Conservation (phyloP, 2,329 filamentous ascomycete genomes). For the Beauveria pseudobassiana region DNA sequence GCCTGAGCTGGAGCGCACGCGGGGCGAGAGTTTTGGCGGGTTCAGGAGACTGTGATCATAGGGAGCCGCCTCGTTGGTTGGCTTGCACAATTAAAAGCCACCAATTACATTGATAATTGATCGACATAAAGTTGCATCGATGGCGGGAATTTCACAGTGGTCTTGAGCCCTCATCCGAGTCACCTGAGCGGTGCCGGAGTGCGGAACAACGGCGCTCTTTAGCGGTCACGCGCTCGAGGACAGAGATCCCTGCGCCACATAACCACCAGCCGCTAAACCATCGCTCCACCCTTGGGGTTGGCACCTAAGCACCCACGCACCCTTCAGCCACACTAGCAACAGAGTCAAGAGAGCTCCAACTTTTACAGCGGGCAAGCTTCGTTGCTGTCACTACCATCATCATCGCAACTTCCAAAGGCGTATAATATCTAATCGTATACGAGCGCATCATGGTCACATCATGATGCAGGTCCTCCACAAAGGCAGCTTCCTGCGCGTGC, state of each 20-base stretch:
- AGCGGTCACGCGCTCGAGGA: conserved; percentile 6
- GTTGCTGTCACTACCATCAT: background rate
- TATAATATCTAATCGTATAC: background rate
- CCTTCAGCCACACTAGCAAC: background rate
- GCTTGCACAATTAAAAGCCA: background rate
- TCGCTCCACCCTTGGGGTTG: no score
- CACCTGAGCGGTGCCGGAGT: conserved; percentile 8
- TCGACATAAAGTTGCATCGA: no score
- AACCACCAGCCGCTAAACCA: background rate
- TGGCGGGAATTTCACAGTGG: background rate
- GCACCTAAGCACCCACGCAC: no score
- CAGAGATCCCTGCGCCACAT: background rate
- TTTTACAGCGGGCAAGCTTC: background rate
- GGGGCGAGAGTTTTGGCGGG: conserved; percentile 6
- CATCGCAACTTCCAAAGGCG: background rate
- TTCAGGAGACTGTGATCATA: background rate
- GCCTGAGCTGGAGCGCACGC: conserved; percentile 2
- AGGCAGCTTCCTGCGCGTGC: background rate
- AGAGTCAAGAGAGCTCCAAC: background rate
- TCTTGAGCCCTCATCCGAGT: background rate
- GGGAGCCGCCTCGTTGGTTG: background rate
- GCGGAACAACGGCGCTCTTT: conserved; percentile 1
- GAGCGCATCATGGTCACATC: background rate
- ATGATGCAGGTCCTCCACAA: background rate
- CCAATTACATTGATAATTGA: background rate